A percentile compares a stretch with the other conserved stretches of the same genome.
Conservation (phyloP, 176 grass and related monocot genomes). For the Urochloa ruziziensis region DNA sequence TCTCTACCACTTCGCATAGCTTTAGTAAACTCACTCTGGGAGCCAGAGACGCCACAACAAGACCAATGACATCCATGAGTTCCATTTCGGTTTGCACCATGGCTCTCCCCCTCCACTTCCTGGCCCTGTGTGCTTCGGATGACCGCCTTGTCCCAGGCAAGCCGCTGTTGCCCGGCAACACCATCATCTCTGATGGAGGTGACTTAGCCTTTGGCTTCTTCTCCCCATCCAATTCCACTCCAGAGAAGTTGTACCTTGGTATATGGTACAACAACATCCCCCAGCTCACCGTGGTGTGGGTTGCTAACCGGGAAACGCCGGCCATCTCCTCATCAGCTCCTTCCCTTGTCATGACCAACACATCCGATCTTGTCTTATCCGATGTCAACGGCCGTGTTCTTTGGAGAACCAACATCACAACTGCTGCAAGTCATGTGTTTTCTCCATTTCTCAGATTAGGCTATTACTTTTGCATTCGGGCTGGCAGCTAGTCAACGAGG, state of each 20-base stretch:
- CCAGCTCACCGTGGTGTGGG: no score
- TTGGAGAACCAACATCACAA: not conserved
- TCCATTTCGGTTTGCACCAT: not conserved
- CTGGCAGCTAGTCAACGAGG: no score
- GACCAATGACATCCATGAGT: not conserved
- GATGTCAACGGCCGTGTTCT: no score
- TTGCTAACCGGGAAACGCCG: no score
- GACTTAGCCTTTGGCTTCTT: conserved; percentile 27
- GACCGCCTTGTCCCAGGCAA: not conserved
- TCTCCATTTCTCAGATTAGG: no score
- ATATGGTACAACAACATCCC: not conserved
- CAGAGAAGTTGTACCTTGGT: conserved; percentile 10
- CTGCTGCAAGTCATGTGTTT: not conserved
- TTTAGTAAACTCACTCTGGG: no score
- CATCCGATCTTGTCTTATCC: no score
- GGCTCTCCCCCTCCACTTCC: not conserved
- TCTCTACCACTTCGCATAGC: no score
- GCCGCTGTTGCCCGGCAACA: not conserved
- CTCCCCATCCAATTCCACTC: conserved; percentile 17
- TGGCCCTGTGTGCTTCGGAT: not conserved
- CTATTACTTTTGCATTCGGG: no score
- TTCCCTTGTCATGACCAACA: no score
- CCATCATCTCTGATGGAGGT: not conserved
- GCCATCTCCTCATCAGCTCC: no score
- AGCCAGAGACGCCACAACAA: not conserved